Evolutionary conservation across 2,329 filamentous ascomycete genomes (phyloP), one percentile per base, ranked within the genome.

Genomic region (Xylaria sp.): DNA sequence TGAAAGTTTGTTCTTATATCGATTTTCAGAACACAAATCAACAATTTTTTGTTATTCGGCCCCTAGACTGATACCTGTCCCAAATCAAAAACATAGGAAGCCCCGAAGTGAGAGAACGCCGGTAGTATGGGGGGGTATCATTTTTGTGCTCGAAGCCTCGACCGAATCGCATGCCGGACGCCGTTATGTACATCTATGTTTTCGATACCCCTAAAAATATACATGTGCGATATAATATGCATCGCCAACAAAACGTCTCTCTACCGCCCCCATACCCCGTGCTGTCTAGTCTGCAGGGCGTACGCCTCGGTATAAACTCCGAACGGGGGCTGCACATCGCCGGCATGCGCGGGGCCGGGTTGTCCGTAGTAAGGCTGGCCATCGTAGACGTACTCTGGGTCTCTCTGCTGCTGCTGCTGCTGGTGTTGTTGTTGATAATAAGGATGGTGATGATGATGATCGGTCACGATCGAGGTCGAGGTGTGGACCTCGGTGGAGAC

Each of bases 221-320:
- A 47, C 22, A 22, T 11, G 11, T 9, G n/a, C 44, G n/a, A 31
- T 31, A 31, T 50, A 50, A 31, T 50, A 50, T 31, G 29, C 27
- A 31, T 17, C 27, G 13, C 6, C 27, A 10, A 45, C 42, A 5
- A 9, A 49, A 2, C 13, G 11, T 29, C 45, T 49, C 25, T 1
- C 42, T 66, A 67, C 47, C 64, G 56, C 2, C 60, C 57, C 67
- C 67, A 69, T 3, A 50, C 47, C 5, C 67, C 60, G 6, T 67
- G 51, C 17, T 59, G 33, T 13, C 53, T 57, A 27, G 67, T 67
- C 61, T 67, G 67, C 1, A 67, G 47, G 9, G 67, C 56, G 22
- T 66, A 68, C 3, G 63, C 63, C 66, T 68, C 63, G 20, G 59
- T 2, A 25, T 68, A 63, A 13, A 68, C 67, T 6, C 67, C 67